A percentile compares a stretch with the other conserved stretches of the same genome.
phyloP scores from a whole-genome alignment of 257 asterid genomes.

The Perilla frutescens region DNA sequence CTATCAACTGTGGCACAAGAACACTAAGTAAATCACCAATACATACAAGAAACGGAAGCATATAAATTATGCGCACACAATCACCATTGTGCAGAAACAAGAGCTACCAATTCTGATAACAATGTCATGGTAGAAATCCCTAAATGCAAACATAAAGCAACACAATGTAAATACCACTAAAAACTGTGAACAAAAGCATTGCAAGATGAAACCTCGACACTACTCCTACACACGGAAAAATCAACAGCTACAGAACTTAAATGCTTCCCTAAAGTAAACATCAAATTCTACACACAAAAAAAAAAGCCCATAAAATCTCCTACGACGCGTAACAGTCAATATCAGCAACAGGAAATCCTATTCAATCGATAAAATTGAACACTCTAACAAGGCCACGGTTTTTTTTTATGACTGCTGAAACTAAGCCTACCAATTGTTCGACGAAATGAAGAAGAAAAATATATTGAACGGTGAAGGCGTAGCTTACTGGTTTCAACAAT shows the following conservation, averaged over 20 bases:
- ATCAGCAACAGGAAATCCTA: neutral
- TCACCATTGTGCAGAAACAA: neutral
- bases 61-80: neutral
- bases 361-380: neutral
- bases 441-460: constrained; percentile 30
- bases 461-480: neutral
- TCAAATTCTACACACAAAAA: neutral
- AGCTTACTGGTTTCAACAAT: constrained; percentile 83
- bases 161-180: neutral
- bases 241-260: neutral
- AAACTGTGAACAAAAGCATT: neutral
- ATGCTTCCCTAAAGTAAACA: neutral
- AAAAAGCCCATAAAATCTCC: neutral
- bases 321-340: neutral
- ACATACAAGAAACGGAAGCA: constrained; percentile 8
- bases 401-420: neutral
- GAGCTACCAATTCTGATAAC: constrained; percentile 4
- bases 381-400: constrained; percentile 1
- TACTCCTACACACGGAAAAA: neutral
- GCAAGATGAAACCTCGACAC: neutral
- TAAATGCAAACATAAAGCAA: neutral
- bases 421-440: constrained; percentile 42
- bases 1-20: constrained; percentile 69
- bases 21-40: constrained; percentile 14
- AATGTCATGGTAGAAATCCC: neutral